phyloP scores from a whole-genome alignment of 441 rosid genomes.

The Mallotus japonicus region DNA sequence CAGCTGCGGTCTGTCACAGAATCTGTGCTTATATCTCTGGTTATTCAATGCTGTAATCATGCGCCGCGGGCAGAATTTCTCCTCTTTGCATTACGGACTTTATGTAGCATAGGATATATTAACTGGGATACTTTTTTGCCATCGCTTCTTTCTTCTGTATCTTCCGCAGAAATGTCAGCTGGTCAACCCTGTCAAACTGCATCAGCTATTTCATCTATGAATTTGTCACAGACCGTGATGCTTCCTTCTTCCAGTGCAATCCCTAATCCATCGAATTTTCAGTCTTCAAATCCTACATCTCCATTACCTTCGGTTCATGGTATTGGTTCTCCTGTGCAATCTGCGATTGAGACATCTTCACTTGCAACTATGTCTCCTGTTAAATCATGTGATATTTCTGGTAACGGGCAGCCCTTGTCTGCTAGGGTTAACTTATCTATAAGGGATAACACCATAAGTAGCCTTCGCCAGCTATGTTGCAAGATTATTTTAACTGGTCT shows the following conservation, averaged over 20 bases:
- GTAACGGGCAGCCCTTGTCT: constrained; percentile 47
- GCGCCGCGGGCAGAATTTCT: constrained; percentile 93
- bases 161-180: constrained; percentile 63
- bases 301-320: constrained; percentile 67
- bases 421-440: constrained; percentile 45
- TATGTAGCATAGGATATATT: constrained; percentile 70
- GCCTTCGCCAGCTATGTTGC: constrained; percentile 85
- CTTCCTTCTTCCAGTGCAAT: constrained; percentile 47
- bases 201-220: constrained; percentile 52
- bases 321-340: constrained; percentile 76
- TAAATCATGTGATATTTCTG: constrained; percentile 52
- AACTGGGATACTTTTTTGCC: constrained; percentile 91
- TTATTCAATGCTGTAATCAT: constrained; percentile 75
- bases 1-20: constrained; percentile 82
- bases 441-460: constrained; percentile 63
- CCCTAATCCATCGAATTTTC: constrained; percentile 56
- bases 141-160: constrained; percentile 79
- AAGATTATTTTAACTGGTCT: constrained; percentile 80
- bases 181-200: constrained; percentile 61
- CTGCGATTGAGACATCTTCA: constrained; percentile 60
- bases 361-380: constrained; percentile 52
- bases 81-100: constrained; percentile 77
- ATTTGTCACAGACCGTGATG: constrained; percentile 61
- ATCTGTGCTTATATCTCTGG: constrained; percentile 75
- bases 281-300: constrained; percentile 62